These are phyloP conservation scores for Colletotrichum tabaci DNA, from an alignment of 2,329 filamentous ascomycete genomes.

Conservation along the genomic window DNA sequence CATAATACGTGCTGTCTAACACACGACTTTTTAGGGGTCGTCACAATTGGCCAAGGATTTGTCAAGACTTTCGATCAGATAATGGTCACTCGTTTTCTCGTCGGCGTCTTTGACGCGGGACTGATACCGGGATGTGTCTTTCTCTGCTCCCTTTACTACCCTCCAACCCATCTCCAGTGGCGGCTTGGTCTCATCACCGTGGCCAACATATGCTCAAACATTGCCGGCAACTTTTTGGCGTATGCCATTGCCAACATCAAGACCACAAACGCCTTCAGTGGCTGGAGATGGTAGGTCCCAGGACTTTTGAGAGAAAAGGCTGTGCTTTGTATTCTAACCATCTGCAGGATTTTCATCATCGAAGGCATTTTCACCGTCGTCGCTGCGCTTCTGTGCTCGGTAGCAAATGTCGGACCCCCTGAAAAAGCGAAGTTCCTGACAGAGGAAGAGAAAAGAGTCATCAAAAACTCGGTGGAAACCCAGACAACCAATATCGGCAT, in stretches of 20 bases:
- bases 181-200: slow-evolving; percentile 46
- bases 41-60: slow-evolving; percentile 48
- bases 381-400: slow-evolving; percentile 45
- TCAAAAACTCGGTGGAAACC: slow-evolving; percentile 25
- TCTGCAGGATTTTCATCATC: slow-evolving; percentile 54
- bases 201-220: slow-evolving; percentile 46
- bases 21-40: slow-evolving; percentile 38
- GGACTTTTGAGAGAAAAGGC: accelerated
- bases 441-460: slow-evolving; percentile 30
- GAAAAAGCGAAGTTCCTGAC: slow-evolving; percentile 41
- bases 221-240: slow-evolving; percentile 46
- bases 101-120: slow-evolving; percentile 46
- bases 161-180: slow-evolving; percentile 45
- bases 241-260: slow-evolving; percentile 47
- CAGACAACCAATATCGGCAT: slow-evolving; percentile 23
- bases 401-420: slow-evolving; percentile 39
- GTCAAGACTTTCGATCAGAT: slow-evolving; percentile 44
- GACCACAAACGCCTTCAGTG: slow-evolving; percentile 42
- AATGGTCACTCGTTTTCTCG: slow-evolving; percentile 44
- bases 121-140: slow-evolving; percentile 47
- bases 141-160: slow-evolving; percentile 46
- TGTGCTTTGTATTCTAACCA: background rate
- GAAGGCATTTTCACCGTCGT: slow-evolving; percentile 49
- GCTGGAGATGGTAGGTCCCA: slow-evolving; percentile 45
- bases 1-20: background rate